phyloP scores from a whole-genome alignment of 2,329 filamentous ascomycete species.

The Ophiocordyceps camponoti-saundersi region DNA sequence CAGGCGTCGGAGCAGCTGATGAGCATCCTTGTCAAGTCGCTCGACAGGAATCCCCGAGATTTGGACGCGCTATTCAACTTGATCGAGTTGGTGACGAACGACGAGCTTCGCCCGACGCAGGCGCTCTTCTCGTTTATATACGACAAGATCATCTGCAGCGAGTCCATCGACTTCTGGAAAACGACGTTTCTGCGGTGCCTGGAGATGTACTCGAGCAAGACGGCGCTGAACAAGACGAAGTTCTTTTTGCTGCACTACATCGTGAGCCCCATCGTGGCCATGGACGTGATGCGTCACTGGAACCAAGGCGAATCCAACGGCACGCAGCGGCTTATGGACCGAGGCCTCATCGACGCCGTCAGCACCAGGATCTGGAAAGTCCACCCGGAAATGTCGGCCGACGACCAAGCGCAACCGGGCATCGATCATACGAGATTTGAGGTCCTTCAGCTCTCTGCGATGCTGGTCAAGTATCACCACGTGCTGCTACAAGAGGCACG shows the following conservation, averaged over 20 bases:
- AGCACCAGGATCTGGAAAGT: slow-evolving; percentile 90
- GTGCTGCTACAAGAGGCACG: slow-evolving; percentile 74
- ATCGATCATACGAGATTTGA: slow-evolving; percentile 96
- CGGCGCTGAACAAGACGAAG: slow-evolving; percentile 74
- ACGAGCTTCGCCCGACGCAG: slow-evolving; percentile 64
- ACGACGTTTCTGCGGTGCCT: slow-evolving; percentile 69
- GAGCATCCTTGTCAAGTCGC: slow-evolving; percentile 64
- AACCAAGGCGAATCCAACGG: slow-evolving; percentile 36
- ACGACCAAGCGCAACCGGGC: slow-evolving; percentile 69
- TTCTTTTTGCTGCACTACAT: slow-evolving; percentile 83
- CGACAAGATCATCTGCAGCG: slow-evolving; percentile 62
- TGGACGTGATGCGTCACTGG: slow-evolving; percentile 84
- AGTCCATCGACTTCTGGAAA: slow-evolving; percentile 75
- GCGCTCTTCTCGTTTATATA: slow-evolving; percentile 72
- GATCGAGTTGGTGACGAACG: slow-evolving; percentile 67
- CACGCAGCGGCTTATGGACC: slow-evolving; percentile 64
- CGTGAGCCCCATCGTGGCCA: slow-evolving; percentile 89
- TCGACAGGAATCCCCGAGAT: slow-evolving; percentile 58
- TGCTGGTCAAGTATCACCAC: slow-evolving; percentile 91
- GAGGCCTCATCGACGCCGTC: slow-evolving; percentile 72
- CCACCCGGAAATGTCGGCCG: slow-evolving; percentile 62
- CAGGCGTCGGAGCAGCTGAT: slow-evolving; percentile 84
- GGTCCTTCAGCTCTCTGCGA: slow-evolving; percentile 80
- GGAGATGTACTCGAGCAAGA: slow-evolving; percentile 68
- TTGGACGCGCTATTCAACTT: slow-evolving; percentile 72